Conservation (phyloP, 495 filamentous ascomycete species). For the Parmelia sp. region DNA sequence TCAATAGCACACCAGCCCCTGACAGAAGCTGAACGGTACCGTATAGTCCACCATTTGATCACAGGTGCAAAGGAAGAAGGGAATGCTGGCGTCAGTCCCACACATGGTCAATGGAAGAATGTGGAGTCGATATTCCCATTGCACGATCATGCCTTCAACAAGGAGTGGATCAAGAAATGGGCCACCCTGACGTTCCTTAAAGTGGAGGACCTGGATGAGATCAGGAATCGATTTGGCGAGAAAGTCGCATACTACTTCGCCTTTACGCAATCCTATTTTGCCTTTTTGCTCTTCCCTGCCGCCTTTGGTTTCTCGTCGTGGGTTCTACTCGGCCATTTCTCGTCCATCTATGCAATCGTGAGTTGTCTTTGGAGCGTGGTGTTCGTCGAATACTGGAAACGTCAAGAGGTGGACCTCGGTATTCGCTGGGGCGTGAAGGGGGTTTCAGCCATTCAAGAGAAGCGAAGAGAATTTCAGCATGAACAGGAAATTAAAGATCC, state of each 20-base stretch:
- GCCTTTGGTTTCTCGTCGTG: slow-evolving; percentile 74
- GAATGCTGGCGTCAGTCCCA: slow-evolving; percentile 82
- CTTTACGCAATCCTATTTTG: slow-evolving; percentile 88
- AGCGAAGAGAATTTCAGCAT: slow-evolving; percentile 69
- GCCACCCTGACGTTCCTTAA: slow-evolving; percentile 72
- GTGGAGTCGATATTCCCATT: slow-evolving; percentile 82
- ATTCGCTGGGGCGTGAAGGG: slow-evolving; percentile 89
- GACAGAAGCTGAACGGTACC: slow-evolving; percentile 80
- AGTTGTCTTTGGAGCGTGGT: slow-evolving; percentile 82
- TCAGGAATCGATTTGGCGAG: slow-evolving; percentile 86
- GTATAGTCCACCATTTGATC: slow-evolving; percentile 80
- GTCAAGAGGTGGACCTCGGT: slow-evolving; percentile 83
- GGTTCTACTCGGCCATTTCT: slow-evolving; percentile 78
- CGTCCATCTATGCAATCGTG: slow-evolving; percentile 71
- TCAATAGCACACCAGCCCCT: slow-evolving; percentile 61
- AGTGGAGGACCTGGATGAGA: slow-evolving; percentile 69
- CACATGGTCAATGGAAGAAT: slow-evolving; percentile 75
- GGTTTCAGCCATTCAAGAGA: slow-evolving; percentile 73
- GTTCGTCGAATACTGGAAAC: slow-evolving; percentile 96
- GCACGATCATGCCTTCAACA: slow-evolving; percentile 83
- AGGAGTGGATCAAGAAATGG: slow-evolving; percentile 85
- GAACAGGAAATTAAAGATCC: slow-evolving; percentile 72
- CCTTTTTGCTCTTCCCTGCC: slow-evolving; percentile 78
- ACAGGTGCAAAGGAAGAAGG: slow-evolving; percentile 74
- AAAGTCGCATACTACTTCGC: slow-evolving; percentile 95